phyloP scores from a whole-genome alignment of 805 yeast genomes.

The Saccharomycopsis sp. region DNA sequence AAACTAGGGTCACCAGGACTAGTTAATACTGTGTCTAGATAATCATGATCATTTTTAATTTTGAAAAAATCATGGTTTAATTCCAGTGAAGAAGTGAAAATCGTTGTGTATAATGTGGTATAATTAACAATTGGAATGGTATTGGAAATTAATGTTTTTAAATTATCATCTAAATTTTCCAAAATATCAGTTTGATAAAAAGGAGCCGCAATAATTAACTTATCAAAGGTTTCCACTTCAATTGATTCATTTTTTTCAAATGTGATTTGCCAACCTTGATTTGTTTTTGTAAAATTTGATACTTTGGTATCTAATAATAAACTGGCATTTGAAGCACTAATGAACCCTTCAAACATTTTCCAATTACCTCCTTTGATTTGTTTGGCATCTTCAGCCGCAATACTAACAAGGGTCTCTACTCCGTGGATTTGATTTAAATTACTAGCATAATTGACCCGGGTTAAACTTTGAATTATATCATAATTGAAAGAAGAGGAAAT shows the following conservation, averaged over 20 bases:
- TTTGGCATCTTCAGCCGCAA: constrained; percentile 25
- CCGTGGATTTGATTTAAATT: constrained; percentile 33
- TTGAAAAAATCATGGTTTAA: constrained; percentile 10
- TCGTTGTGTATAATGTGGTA: constrained; percentile 30
- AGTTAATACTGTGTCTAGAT: constrained; percentile 20
- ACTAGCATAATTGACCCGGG: constrained; percentile 36
- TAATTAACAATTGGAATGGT: constrained; percentile 25
- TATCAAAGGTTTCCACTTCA: constrained; percentile 25
- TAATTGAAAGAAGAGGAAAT: constrained; percentile 22
- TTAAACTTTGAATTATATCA: constrained; percentile 30
- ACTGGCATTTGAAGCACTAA: constrained; percentile 27
- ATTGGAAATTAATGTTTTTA: constrained; percentile 11
- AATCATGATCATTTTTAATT: constrained; percentile 12
- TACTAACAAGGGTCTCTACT: constrained; percentile 30
- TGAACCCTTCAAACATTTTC: constrained; percentile 31
- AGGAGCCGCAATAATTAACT: constrained; percentile 38
- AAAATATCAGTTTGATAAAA: constrained; percentile 24
- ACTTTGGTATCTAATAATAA: constrained; percentile 25
- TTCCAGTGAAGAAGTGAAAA: constrained; percentile 20
- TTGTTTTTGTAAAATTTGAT: constrained; percentile 12
- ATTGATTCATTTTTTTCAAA: constrained; percentile 7
- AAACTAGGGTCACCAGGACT: constrained; percentile 15
- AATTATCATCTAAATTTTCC: neutral
- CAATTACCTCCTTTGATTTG: constrained; percentile 36
- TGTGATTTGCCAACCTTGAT: constrained; percentile 12